Conservation (phyloP, 1,284 basidiomycete genomes). For the Leccinum pachyderme region DNA sequence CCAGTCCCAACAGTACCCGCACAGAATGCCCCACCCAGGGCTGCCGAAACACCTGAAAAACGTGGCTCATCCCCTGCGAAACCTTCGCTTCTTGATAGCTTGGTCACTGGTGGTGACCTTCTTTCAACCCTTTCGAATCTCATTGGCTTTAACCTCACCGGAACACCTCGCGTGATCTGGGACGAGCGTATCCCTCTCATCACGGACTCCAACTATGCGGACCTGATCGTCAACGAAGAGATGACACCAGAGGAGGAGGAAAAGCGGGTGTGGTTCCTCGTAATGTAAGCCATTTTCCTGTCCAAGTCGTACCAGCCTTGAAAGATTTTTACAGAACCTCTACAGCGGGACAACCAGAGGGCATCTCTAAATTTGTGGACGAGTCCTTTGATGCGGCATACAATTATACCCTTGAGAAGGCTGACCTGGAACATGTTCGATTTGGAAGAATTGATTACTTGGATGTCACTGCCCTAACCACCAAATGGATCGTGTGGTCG, state of each 20-base stretch:
- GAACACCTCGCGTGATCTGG: slow-evolving; percentile 55
- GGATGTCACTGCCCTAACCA: slow-evolving; percentile 74
- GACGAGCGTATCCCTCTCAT: slow-evolving; percentile 69
- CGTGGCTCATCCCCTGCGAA: slow-evolving; percentile 12
- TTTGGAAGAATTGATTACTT: slow-evolving; percentile 82
- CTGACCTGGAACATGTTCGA: slow-evolving; percentile 65
- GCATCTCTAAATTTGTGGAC: slow-evolving; percentile 67
- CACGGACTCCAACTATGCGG: slow-evolving; percentile 71
- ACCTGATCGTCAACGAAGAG: slow-evolving; percentile 64
- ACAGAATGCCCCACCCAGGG: slow-evolving; percentile 12
- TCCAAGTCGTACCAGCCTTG: slow-evolving; percentile 1
- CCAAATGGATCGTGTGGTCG: slow-evolving; percentile 80
- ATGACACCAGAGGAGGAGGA: slow-evolving; percentile 61
- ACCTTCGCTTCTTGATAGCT: slow-evolving; percentile 27
- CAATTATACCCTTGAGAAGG: slow-evolving; percentile 57
- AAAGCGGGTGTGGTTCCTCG: slow-evolving; percentile 65
- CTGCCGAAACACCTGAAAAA: slow-evolving; percentile 15
- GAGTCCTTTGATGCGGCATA: slow-evolving; percentile 67
- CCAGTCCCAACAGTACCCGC: slow-evolving; percentile 36
- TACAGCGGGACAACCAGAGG: slow-evolving; percentile 56
- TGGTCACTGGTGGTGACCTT: slow-evolving; percentile 36
- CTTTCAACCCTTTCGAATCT: slow-evolving; percentile 51
- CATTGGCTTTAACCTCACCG: slow-evolving; percentile 68
- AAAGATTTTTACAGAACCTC: slow-evolving; percentile 46
- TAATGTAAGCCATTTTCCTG: slow-evolving; percentile 53